Percentiles rank a stretch among this genome's conserved stretches.
These are phyloP conservation scores for Kwoniella sp. DNA, from an alignment of 768 basidiomycete genomes.

Conservation along the genomic window DNA sequence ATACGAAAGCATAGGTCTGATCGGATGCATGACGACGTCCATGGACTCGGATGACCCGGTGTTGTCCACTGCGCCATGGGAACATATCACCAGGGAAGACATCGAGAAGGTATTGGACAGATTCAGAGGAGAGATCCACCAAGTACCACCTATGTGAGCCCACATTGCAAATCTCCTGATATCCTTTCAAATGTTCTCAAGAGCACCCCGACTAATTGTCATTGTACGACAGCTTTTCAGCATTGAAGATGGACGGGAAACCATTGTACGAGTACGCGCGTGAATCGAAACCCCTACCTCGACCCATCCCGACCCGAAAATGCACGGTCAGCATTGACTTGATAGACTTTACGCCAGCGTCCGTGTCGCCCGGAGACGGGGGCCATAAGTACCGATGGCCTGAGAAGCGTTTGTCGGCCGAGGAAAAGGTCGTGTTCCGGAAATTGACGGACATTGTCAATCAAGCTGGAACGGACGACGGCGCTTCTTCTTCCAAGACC, in stretches of 20 bases:
- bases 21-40: conserved; percentile 92
- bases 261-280: conserved; percentile 95
- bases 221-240: conserved; percentile 73
- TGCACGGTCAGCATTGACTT: conserved; percentile 81
- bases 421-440: conserved; percentile 71
- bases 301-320: conserved; percentile 85
- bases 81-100: conserved; percentile 75
- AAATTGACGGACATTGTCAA: conserved; percentile 62
- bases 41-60: conserved; percentile 88
- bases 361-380: conserved; percentile 53
- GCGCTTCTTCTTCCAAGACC: not conserved
- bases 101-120: conserved; percentile 69
- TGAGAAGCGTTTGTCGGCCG: conserved; percentile 66
- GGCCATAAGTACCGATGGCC: conserved; percentile 82
- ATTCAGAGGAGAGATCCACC: conserved; percentile 85
- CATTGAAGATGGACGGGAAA: conserved; percentile 96
- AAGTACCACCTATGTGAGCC: conserved; percentile 85
- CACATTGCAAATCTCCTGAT: too few relatives aligned
- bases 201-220: too few relatives aligned
- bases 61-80: conserved; percentile 63
- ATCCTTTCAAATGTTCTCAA: too few relatives aligned
- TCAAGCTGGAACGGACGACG: conserved; percentile 26
- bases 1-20: conserved; percentile 83
- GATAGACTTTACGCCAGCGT: conserved; percentile 70
- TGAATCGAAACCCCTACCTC: conserved; percentile 82